Base-by-base conservation (phyloP, 1,284 basidiomycete species). In the Fomitopsis betulina region DNA sequence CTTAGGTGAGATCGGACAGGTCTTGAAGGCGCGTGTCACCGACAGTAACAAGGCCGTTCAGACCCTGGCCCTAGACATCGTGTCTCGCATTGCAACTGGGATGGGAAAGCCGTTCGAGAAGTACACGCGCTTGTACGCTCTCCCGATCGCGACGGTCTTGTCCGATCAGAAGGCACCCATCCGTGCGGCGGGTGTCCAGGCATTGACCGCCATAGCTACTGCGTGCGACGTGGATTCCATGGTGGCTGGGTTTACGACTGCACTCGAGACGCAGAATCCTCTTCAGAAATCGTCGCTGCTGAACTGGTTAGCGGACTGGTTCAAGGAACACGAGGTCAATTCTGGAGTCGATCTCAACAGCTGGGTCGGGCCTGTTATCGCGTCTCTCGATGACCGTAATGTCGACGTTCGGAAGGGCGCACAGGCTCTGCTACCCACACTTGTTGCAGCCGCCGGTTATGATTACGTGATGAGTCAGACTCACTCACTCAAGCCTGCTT, bases 81-180 rank as follows among this genome's bases (percentile, higher is more conserved):
- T 98, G 55, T 81, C 88, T 42, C 90, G 93, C 51, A 89, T 99
- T 60, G 94, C 97, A 1, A 85, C 81, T 0, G 96, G 93, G 1
- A 98, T 99, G 94, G 94, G 94, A 53, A 94, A 90, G 68, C 85
- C 92, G 0, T 99, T 99, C 69, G 96, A 99, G 65, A 96, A 93
- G 70, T 84, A 96, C 65, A 83, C 84, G 4, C 86, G 88, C 27
- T 78, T 93, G 51, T 91, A 96, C 64, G 84, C 86, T 10, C 74
- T 86, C 0, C 86, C 96, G 0, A 82, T 98, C 9, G 86, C 89
- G 1, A 89, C 89, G 25, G 93, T 96, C 5, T 82, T 98, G 6
- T 85, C 96, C 7, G 97, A 99, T 70, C 94, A 96, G 71, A 99
- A 99, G 73, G 88, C 90, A 1, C 88, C 87, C 6, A 89, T 95